These are phyloP conservation scores for Metschnikowia bowlesiae DNA, from an alignment of 805 yeast species.

Conservation along the genomic window DNA sequence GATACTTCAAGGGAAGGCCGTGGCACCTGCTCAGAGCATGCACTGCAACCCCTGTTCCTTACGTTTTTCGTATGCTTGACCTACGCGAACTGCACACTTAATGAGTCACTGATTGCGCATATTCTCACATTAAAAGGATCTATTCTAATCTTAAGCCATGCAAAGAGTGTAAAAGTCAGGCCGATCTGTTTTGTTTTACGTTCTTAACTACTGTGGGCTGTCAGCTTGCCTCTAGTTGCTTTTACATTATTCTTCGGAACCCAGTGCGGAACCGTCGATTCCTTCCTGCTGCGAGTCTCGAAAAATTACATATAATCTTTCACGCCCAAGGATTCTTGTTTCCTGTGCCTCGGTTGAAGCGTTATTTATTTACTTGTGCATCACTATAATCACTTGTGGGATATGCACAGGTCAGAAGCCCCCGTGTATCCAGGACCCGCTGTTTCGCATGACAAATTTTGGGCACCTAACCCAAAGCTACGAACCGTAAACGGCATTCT, in stretches of 20 bases:
- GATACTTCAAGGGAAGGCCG: neutral
- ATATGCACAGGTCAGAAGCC: neutral
- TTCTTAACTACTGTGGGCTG: neutral
- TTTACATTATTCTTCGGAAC: neutral
- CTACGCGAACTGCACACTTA: neutral
- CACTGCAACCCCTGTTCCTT: slow-evolving; percentile 2
- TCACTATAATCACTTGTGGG: neutral
- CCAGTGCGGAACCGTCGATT: neutral
- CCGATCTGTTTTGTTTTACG: neutral
- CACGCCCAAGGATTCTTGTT: neutral
- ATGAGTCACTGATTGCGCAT: neutral
- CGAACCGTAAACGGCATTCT: neutral
- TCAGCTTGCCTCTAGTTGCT: neutral
- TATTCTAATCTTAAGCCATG: neutral
- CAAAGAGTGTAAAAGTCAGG: neutral
- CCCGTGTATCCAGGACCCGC: neutral
- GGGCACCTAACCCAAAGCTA: neutral
- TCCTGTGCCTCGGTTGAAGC: no score
- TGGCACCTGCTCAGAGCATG: neutral
- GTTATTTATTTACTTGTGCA: neutral
- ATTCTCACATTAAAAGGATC: neutral
- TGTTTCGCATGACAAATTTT: neutral
- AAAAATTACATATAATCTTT: neutral
- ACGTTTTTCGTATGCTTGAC: neutral
- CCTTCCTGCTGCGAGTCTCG: slow-evolving; percentile 1